phyloP scores from a whole-genome alignment of 1,284 basidiomycete genomes.

The Heterobasidion occidentale region DNA sequence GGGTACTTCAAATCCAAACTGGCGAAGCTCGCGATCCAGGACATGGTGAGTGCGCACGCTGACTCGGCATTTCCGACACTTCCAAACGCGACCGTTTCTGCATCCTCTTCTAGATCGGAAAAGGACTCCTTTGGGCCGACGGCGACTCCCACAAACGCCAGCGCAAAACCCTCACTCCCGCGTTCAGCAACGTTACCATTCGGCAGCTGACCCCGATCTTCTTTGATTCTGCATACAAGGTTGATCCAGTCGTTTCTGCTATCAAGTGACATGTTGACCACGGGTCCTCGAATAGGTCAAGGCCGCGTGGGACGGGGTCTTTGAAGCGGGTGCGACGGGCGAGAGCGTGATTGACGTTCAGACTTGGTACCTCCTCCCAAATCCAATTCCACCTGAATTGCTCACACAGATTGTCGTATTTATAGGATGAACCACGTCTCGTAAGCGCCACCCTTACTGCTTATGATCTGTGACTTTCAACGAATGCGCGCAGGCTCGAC shows the following conservation, averaged over 20 bases:
- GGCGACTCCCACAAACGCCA: constrained; percentile 22
- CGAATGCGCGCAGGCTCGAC: constrained; percentile 33
- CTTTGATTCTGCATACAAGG: constrained; percentile 43
- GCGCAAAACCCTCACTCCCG: constrained; percentile 31
- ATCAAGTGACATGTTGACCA: constrained; percentile 18
- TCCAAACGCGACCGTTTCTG: no score
- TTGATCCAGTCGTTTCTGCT: constrained; percentile 10
- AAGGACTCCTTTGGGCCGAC: background rate
- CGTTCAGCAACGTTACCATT: constrained; percentile 33
- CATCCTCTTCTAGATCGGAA: background rate
- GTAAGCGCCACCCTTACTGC: background rate
- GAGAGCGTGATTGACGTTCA: background rate
- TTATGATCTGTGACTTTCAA: background rate
- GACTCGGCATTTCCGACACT: no score
- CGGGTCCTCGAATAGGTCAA: background rate
- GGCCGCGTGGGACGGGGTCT: background rate
- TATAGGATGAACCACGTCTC: constrained; percentile 1
- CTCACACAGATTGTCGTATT: background rate
- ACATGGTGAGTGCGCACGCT: no score
- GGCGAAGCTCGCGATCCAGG: no score
- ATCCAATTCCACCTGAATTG: background rate
- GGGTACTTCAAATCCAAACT: no score
- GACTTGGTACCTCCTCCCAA: background rate
- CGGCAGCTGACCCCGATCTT: constrained; percentile 27
- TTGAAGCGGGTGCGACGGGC: background rate